A percentile compares a stretch with the other conserved stretches of the same genome.
Evolutionary conservation across 1,284 basidiomycete genomes (phyloP).

Genomic region (Ustilago lituana): DNA sequence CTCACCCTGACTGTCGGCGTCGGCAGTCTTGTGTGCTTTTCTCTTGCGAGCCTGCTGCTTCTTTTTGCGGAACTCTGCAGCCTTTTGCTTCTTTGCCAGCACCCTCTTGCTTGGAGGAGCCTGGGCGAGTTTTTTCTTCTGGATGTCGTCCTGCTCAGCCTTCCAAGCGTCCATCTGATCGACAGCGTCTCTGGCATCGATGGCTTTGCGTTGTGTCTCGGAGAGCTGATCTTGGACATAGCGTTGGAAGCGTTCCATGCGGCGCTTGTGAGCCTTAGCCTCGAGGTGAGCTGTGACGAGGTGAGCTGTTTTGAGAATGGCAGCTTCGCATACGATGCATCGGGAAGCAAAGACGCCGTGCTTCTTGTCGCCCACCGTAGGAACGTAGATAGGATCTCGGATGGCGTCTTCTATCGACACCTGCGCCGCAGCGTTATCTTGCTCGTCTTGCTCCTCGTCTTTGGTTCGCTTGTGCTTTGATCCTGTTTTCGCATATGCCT

Average conservation of each 20-base stretch:
- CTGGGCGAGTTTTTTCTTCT: slow-evolving; percentile 20
- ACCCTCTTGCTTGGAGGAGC: slow-evolving; percentile 24
- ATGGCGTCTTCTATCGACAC: slow-evolving; percentile 38
- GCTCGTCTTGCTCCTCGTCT: slow-evolving; percentile 11
- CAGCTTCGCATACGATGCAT: slow-evolving; percentile 41
- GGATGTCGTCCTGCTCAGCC: slow-evolving; percentile 17
- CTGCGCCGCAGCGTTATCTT: slow-evolving; percentile 17
- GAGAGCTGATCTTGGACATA: slow-evolving; percentile 29
- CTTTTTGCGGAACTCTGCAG: slow-evolving; percentile 29
- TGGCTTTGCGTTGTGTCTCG: slow-evolving; percentile 13
- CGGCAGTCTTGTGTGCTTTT: slow-evolving; percentile 15
- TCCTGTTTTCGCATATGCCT: slow-evolving; percentile 10
- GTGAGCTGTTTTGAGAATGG: slow-evolving; percentile 32
- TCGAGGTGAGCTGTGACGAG: slow-evolving; percentile 34
- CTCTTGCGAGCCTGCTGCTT: slow-evolving; percentile 24
- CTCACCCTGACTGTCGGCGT: not conserved
- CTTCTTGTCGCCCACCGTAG: slow-evolving; percentile 43
- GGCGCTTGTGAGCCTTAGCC: slow-evolving; percentile 36
- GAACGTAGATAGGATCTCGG: slow-evolving; percentile 44
- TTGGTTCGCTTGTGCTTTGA: slow-evolving; percentile 32
- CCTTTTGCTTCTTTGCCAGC: slow-evolving; percentile 31
- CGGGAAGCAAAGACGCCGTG: slow-evolving; percentile 34
- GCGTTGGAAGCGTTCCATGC: slow-evolving; percentile 33
- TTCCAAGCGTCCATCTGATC: slow-evolving; percentile 42
- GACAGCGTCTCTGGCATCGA: slow-evolving; percentile 44